Base-by-base conservation (phyloP, 805 yeast genomes). In the Schwanniomyces pseudopolymorphus region DNA sequence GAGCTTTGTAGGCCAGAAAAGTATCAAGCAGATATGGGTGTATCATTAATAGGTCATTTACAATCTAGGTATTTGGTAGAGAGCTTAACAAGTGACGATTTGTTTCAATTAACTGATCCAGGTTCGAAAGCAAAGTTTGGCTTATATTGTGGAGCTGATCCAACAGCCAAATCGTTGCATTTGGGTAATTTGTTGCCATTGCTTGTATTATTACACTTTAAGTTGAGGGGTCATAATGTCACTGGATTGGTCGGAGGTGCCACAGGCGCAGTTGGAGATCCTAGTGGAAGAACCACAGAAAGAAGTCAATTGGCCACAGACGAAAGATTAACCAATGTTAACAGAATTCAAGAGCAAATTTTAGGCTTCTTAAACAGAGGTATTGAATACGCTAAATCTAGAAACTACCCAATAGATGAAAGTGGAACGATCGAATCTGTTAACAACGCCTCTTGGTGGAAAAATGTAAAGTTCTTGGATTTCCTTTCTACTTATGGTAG, bases 191-290 rank as follows among this genome's bases (percentile, higher is more conserved):
- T 94, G 43, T 71, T 94, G 26, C 99, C 99, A 0, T 66, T 94
- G 52, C 81, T 94, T 84, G 80, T 89, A 1, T 67, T 92, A 39
- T 69, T 94, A 38, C 97, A 94, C 64, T 90, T 90, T 64, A 82
- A 81, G 51, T 66, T 90, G 26, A 72, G 94, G 27, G 99, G 99
- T 1, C 96, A 90, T 61, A 78, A 80, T 49, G 81, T 89, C n/a
- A 81, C 84, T 5, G 89, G 92, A 0, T 64, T 92, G 5, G 90
- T 94, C 14, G 96, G 96, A 16, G 96, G 96, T 20, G 99, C 98
- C 5, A 94, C 99, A 0, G 98, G 97, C 7, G 78, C 80, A 10
- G 96, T 94, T 1, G 99, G 99, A 6, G 99, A 94, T 64, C 99
- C 99, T 6, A 88, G 96, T 44, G 99, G 98, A 0, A 75, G 97